A percentile compares a stretch with the other conserved stretches of the same genome.
Conservation (phyloP, 2,329 filamentous ascomycete species). For the Fusarium chlamydosporum region DNA sequence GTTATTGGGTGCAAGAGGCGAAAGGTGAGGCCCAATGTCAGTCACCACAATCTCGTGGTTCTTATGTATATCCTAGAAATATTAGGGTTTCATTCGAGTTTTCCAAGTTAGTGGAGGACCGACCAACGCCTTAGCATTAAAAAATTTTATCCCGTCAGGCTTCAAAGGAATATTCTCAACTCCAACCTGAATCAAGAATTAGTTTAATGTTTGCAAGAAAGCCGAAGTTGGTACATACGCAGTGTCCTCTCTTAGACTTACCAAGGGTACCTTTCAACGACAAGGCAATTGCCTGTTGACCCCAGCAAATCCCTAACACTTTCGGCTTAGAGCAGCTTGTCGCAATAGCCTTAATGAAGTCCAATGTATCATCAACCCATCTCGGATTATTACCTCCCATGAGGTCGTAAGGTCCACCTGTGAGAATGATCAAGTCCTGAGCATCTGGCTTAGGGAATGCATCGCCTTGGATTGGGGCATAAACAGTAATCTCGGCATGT, state of each 20-base stretch:
- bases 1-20: background rate
- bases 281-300: conserved; percentile 6
- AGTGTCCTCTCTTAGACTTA: background rate
- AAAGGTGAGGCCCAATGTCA: background rate
- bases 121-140: background rate
- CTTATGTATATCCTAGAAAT: background rate
- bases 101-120: background rate
- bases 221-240: background rate
- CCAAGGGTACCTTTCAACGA: background rate
- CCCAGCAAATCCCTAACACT: conserved; percentile 6
- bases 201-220: background rate
- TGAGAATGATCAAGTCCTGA: conserved; percentile 3
- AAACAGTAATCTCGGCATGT: background rate
- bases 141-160: background rate
- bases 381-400: background rate
- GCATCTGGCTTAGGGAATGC: background rate
- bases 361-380: background rate
- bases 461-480: conserved; percentile 3
- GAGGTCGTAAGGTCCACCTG: conserved; percentile 5
- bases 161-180: background rate
- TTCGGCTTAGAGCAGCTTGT: background rate
- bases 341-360: background rate
- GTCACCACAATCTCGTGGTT: conserved; percentile 9
- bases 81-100: accelerated
- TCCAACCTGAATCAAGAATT: background rate